These are phyloP conservation scores for Elsinoe ampelina DNA, from an alignment of 2,329 filamentous ascomycete genomes.

Conservation along the genomic window DNA sequence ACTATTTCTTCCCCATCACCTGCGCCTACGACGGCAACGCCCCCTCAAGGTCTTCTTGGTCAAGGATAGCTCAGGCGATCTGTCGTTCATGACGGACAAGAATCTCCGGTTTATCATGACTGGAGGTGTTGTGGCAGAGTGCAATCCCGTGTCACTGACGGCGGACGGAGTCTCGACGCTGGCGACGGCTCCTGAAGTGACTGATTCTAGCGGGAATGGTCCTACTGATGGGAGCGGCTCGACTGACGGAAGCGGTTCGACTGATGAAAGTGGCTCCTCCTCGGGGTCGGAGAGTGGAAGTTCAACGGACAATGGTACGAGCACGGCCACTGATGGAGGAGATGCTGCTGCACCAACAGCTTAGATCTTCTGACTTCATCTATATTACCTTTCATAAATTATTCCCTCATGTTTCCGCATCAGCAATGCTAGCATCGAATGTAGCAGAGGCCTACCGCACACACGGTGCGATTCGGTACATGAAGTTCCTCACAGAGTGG, in stretches of 20 bases:
- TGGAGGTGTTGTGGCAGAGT: slow-evolving; percentile 16
- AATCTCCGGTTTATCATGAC: slow-evolving; percentile 17
- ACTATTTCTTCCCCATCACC: slow-evolving; percentile 17
- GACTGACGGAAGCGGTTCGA: no score
- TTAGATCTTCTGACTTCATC: no score
- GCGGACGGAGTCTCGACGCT: background rate
- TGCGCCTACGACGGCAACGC: slow-evolving; percentile 14
- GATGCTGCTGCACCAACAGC: background rate
- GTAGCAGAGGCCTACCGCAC: no score
- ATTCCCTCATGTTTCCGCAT: no score
- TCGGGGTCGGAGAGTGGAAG: background rate
- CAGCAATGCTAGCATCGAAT: no score
- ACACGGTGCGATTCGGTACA: no score
- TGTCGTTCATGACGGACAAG: slow-evolving; percentile 7
- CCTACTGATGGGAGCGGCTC: background rate
- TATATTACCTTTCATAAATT: no score
- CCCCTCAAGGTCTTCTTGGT: slow-evolving; percentile 17
- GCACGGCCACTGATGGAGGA: background rate
- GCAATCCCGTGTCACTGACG: slow-evolving; percentile 14
- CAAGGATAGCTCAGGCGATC: slow-evolving; percentile 12
- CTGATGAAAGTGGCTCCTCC: no score
- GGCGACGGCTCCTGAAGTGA: background rate
- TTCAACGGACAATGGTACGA: background rate
- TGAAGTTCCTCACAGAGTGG: no score
- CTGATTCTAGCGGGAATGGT: background rate